Base-by-base conservation (phyloP, 768 basidiomycete genomes). In the Pisolithus marmoratus region DNA sequence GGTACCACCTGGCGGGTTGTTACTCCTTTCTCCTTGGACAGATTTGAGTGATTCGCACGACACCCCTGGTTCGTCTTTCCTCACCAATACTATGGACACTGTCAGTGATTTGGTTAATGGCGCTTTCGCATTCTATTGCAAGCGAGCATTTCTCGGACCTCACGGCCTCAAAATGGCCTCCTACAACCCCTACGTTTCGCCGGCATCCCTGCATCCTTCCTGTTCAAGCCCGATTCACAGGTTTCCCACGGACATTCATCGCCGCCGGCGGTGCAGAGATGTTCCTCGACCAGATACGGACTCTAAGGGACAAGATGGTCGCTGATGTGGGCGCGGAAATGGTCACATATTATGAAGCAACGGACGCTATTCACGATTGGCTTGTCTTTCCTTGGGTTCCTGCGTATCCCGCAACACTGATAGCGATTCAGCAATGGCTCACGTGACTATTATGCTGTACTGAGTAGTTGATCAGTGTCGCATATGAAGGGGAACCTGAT, bases 181-280 rank as follows among this genome's bases (percentile, higher is more conserved):
- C 14, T 63, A 63, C 14, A 82, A 78, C 56, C 68, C 70, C 29
- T 85, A 83, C 55, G 72, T 87, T 31, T 86, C 84, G 0, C 83
- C 84, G 3, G 78, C 77, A 8, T 82, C 79, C n/a, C 56, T 72
- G 27, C 60, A 74, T 43, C 68, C 73, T 1, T 57, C n/a, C 61
- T 9, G 57, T 68, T 26, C 43, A 58, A 4, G 68, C 75, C 11
- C 60, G 68, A 49, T 87, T 85, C 65, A 72, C 64, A 37, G 76
- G 74, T 17, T 86, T 81, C 64, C 84, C 85, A 2, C 68, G 74
- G 22, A 84, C 83, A 0, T 83, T 83, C 63, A 74, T 87, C 38
- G 69, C 74, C 6, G 74, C 71, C 5, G 84, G 84, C 17, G 79
- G 76, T 5, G 78, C 78, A 3, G 84, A 86, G 60, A 63, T 78